Evolutionary conservation across 495 filamentous ascomycete genomes (phyloP).

Genomic region (Daldinia decipiens): DNA sequence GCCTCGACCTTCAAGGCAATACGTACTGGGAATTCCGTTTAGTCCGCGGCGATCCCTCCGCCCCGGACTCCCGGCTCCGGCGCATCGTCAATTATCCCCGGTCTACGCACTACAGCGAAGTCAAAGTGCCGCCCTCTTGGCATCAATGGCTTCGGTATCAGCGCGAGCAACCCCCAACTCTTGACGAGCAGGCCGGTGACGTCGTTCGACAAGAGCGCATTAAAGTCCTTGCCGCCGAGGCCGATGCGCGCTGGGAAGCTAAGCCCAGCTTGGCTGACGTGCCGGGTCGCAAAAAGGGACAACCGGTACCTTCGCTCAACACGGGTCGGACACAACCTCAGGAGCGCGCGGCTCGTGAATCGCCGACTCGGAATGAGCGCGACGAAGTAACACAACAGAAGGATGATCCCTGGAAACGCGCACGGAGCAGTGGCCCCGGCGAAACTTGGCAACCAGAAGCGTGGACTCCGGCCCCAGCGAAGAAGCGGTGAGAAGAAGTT

Average conservation of each 20-base stretch:
- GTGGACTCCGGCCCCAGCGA: conserved; percentile 67
- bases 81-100: conserved; percentile 76
- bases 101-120: conserved; percentile 71
- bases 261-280: conserved; percentile 63
- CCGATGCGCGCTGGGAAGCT: conserved; percentile 86
- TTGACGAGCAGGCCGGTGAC: conserved; percentile 80
- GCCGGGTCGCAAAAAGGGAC: conserved; percentile 30
- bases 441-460: conserved; percentile 81
- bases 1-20: conserved; percentile 86
- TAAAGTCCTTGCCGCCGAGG: conserved; percentile 77
- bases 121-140: conserved; percentile 78
- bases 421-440: conserved; percentile 62
- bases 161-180: conserved; percentile 72
- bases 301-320: conserved; percentile 30
- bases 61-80: conserved; percentile 50
- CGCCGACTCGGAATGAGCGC: conserved; percentile 45
- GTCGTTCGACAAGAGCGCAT: conserved; percentile 72
- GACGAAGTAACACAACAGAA: conserved; percentile 41
- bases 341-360: conserved; percentile 30
- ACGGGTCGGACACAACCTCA: conserved; percentile 16
- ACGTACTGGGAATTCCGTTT: conserved; percentile 95
- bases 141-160: conserved; percentile 96
- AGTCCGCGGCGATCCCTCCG: conserved; percentile 62
- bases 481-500: conserved; percentile 44
- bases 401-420: conserved; percentile 71